These are phyloP conservation scores for Cadophora malorum DNA, from an alignment of 2,329 filamentous ascomycete genomes.

Conservation along the genomic window DNA sequence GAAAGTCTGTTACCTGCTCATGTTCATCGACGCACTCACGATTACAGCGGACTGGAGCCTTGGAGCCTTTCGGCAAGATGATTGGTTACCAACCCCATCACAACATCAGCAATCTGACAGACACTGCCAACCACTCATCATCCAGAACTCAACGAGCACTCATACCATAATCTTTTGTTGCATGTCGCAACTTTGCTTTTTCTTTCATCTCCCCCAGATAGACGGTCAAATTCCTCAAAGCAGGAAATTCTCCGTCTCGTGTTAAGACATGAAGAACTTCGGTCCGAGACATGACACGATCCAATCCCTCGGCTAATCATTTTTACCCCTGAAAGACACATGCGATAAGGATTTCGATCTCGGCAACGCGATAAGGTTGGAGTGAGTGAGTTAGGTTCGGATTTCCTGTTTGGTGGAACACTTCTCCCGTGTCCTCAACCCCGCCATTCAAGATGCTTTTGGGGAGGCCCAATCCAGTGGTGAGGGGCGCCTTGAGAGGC, in stretches of 20 bases:
- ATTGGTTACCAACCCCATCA: background rate
- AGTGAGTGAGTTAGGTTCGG: background rate
- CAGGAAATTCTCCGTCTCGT: background rate
- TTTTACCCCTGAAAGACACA: slow-evolving; percentile 2
- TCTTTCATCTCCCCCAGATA: background rate
- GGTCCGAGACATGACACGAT: background rate
- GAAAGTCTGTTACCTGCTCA: no score
- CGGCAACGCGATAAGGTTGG: background rate
- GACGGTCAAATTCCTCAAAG: background rate
- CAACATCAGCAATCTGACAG: slow-evolving; percentile 1
- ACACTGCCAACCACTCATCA: background rate
- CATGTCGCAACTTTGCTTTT: slow-evolving; percentile 25
- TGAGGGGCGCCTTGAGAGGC: background rate
- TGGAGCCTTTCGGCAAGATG: background rate
- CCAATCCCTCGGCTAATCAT: slow-evolving; percentile 14
- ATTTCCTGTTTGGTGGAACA: slow-evolving; percentile 6
- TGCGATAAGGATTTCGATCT: slow-evolving; percentile 9
- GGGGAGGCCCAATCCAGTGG: background rate
- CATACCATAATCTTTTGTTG: slow-evolving; percentile 16
- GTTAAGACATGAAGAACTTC: background rate
- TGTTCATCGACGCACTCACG: background rate
- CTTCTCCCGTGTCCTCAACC: background rate
- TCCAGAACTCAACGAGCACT: slow-evolving; percentile 42
- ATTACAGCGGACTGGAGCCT: background rate
- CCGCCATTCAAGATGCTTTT: slow-evolving; percentile 18